A percentile compares a stretch with the other conserved stretches of the same genome.
Conservation (phyloP, 768 basidiomycete species). For the Roridomyces roridus region DNA sequence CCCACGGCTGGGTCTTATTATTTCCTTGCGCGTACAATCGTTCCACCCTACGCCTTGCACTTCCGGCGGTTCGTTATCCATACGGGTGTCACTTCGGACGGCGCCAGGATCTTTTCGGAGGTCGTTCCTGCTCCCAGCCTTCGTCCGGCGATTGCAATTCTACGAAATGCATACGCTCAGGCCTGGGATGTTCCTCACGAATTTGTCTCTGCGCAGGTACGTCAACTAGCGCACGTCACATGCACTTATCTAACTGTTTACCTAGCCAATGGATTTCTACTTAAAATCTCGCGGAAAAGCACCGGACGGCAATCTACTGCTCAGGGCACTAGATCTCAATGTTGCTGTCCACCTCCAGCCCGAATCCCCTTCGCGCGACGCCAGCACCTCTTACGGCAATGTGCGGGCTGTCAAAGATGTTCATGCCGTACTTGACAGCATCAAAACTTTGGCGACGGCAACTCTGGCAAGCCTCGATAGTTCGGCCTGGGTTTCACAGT, state of each 20-base stretch:
- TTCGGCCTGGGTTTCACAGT: conserved; percentile 3
- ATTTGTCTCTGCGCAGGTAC: conserved; percentile 52
- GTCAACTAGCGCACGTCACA: too few relatives aligned
- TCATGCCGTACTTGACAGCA: conserved; percentile 23
- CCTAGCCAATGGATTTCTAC: conserved; percentile 59
- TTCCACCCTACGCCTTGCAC: conserved; percentile 36
- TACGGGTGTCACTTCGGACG: conserved; percentile 4
- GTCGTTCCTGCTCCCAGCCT: conserved; percentile 21
- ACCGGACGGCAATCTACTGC: conserved; percentile 38
- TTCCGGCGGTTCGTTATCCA: conserved; percentile 34
- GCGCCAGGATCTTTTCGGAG: conserved; percentile 17
- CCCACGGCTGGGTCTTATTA: conserved; percentile 35
- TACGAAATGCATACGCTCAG: conserved; percentile 26
- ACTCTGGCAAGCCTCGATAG: conserved; percentile 20
- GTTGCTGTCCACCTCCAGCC: conserved; percentile 46
- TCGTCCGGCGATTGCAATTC: not conserved
- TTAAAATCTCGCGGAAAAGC: conserved; percentile 42
- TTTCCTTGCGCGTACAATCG: conserved; percentile 44
- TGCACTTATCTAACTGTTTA: conserved; percentile 19
- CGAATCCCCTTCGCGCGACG: conserved; percentile 22
- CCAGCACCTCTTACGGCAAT: conserved; percentile 14
- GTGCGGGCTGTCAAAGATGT: conserved; percentile 23
- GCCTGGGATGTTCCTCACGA: conserved; percentile 40
- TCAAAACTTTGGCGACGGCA: conserved; percentile 15
- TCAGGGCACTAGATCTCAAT: conserved; percentile 49